Evolutionary conservation across 768 basidiomycete genomes (phyloP), one percentile per base, ranked within the genome.

Genomic region (Leccinum arenicola): DNA sequence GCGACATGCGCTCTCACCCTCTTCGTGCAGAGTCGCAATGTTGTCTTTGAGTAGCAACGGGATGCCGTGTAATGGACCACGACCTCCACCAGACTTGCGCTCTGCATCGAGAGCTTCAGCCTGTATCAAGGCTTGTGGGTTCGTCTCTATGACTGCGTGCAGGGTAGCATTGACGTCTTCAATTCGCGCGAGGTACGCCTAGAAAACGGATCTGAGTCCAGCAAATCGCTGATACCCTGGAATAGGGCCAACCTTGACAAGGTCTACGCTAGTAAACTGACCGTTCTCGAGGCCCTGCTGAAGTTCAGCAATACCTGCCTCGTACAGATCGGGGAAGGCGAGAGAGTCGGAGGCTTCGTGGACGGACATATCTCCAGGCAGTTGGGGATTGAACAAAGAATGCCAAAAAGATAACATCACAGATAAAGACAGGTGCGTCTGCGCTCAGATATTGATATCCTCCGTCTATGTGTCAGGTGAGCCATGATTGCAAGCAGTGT

Each of bases 121-220:
- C 60, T 82, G 78, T 12, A 53, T 60, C 19, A 87, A 70, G 7
- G 84, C 86, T 8, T 75, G 77, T 0, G 84, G 83, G 60, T 84
- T 89, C 9, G 76, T 74, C 67, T 88, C 87, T 33, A 88, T 73
- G 15, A 88, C 78, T 5, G 86, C 86, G 6, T 82, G 82, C 23
- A 88, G 73, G 40, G 71, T 73, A 27, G 81, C 61, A 64, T 88
- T 87, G 21, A 88, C 87, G 63, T 88, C 85, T 12, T 85, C 82
- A 31, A 87, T 86, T 1, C 86, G 78, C 9, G 82, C 80, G 62
- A 87, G 77, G 67, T 88, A 88, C 2, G 84, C 84, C 86, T 88
- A 61, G 10, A 29, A 9, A 58, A 33, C 10, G 14, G 8, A 9
- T 31, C 54, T 52, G 33, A 36, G 5, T 25, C 7, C 2, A 17